Conservation (phyloP, 768 basidiomycete genomes). For the Cystofilobasidium macerans region DNA sequence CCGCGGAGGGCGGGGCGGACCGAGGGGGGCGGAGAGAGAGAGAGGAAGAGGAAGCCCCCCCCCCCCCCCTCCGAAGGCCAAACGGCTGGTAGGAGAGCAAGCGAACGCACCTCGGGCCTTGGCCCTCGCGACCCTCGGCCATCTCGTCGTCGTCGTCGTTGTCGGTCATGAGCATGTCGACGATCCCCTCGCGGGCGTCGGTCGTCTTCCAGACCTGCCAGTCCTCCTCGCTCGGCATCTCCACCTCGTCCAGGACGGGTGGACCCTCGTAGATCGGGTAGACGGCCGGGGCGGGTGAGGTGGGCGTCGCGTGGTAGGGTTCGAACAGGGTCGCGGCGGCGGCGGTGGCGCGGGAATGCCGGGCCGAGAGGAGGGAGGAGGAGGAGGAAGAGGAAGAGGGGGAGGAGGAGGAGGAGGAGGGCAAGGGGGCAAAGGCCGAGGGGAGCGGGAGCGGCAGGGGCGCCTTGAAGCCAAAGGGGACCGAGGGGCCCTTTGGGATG, state of each 20-base stretch:
- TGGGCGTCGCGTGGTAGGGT: neutral
- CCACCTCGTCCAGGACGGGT: neutral
- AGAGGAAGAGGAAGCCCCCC: neutral
- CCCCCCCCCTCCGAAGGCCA: no score
- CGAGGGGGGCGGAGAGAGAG: neutral
- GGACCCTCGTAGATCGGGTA: slow-evolving; percentile 6
- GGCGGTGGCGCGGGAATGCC: neutral
- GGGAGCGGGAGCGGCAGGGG: neutral
- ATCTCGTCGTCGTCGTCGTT: neutral
- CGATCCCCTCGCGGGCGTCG: neutral
- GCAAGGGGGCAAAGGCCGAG: no score
- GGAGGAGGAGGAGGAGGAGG: no score
- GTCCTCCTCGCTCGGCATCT: slow-evolving; percentile 10
- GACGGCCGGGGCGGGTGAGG: slow-evolving; percentile 7
- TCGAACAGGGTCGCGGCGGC: neutral
- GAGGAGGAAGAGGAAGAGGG: no score
- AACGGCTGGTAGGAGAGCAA: no score
- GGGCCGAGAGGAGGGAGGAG: no score
- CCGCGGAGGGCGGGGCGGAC: neutral
- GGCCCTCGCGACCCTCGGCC: no score
- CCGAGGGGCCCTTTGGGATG: slow-evolving; percentile 3
- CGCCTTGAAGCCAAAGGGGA: slow-evolving; percentile 9
- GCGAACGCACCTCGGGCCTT: neutral
- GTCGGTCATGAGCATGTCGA: neutral
- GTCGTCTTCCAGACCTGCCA: neutral